phyloP scores from a whole-genome alignment of 2,329 filamentous ascomycete genomes.

The Cladosporium sp. region DNA sequence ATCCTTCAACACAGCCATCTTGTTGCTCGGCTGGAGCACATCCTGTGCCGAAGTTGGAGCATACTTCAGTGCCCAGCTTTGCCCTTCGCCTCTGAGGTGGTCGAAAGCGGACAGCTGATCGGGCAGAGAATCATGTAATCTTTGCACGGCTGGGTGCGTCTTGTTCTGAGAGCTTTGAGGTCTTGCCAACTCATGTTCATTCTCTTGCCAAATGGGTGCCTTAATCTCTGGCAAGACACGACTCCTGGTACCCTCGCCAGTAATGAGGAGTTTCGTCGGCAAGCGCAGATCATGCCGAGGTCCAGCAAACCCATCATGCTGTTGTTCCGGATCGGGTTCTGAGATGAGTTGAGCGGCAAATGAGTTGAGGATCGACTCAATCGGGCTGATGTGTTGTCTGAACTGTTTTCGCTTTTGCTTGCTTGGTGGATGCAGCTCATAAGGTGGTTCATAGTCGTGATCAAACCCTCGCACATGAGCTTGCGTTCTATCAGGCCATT shows the following conservation, averaged over 20 bases:
- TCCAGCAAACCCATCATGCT: slow-evolving; percentile 32
- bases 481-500: slow-evolving; percentile 67
- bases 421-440: slow-evolving; percentile 4
- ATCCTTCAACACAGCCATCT: slow-evolving; percentile 67
- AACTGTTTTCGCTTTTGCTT: slow-evolving; percentile 35
- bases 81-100: slow-evolving; percentile 66
- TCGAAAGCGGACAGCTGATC: slow-evolving; percentile 74
- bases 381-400: slow-evolving; percentile 20
- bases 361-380: slow-evolving; percentile 21
- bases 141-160: slow-evolving; percentile 55
- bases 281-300: slow-evolving; percentile 24
- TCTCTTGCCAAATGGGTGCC: slow-evolving; percentile 6
- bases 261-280: slow-evolving; percentile 29
- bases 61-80: slow-evolving; percentile 81
- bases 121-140: slow-evolving; percentile 58
- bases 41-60: slow-evolving; percentile 64
- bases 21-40: slow-evolving; percentile 70
- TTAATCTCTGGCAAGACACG: slow-evolving; percentile 28
- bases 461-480: slow-evolving; percentile 56
- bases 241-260: slow-evolving; percentile 37
- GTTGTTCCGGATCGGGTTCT: slow-evolving; percentile 19
- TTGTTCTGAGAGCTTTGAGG: slow-evolving; percentile 14
- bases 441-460: too few relatives aligned
- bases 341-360: slow-evolving; percentile 20
- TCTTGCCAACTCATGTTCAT: slow-evolving; percentile 14